phyloP scores from a whole-genome alignment of 129 eudicot species.

The Centaurea solstitialis region DNA sequence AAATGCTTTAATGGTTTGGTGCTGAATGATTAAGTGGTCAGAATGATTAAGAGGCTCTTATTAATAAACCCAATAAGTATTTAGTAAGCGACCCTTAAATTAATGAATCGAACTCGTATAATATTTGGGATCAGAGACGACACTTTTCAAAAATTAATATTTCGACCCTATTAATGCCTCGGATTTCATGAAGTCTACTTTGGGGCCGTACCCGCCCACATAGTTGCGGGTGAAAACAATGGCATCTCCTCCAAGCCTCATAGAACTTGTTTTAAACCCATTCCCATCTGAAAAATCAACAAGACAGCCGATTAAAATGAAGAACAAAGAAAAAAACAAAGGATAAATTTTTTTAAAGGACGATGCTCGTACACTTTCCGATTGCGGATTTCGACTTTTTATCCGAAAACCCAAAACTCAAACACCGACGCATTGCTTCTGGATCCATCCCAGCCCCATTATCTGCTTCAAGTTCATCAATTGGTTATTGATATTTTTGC shows the following conservation, averaged over 20 bases:
- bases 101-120: too few relatives aligned
- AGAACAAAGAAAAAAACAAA: not conserved
- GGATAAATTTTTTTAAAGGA: not conserved
- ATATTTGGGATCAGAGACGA: not conserved
- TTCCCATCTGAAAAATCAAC: constrained; percentile 77
- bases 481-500: not conserved
- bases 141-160: not conserved
- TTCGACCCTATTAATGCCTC: not conserved
- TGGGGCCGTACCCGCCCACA: constrained; percentile 40
- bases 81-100: too few relatives aligned
- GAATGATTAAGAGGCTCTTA: too few relatives aligned
- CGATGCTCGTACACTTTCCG: constrained; percentile 68
- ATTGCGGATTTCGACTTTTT: constrained; percentile 66
- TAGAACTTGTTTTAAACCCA: constrained; percentile 92
- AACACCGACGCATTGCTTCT: constrained; percentile 74
- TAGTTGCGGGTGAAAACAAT: constrained; percentile 76
- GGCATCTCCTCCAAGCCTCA: constrained; percentile 97
- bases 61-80: too few relatives aligned
- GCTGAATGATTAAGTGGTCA: too few relatives aligned
- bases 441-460: constrained; percentile 96
- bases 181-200: not conserved
- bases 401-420: constrained; percentile 94
- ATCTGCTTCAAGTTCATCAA: constrained; percentile 46
- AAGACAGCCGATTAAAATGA: constrained; percentile 22
- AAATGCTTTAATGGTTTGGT: not conserved